Base-by-base conservation (phyloP, 2,329 filamentous ascomycete genomes). In the Cladosporium colombiae region DNA sequence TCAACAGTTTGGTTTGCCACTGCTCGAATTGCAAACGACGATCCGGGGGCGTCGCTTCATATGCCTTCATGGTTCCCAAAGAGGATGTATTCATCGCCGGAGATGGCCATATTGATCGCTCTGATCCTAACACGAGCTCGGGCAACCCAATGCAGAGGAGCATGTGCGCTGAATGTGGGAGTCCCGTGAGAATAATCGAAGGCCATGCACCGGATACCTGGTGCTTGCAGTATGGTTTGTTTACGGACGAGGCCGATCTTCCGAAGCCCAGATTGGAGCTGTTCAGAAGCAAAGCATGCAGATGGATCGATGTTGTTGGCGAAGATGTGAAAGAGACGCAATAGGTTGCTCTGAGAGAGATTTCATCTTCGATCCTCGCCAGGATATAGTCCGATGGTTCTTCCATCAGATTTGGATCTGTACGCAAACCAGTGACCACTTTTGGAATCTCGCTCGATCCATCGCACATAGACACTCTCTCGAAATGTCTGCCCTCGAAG, bases 211-310 rank as follows among this genome's bases (percentile, higher is more conserved):
- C 69, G 7, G 68, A 67, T 21, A 44, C 33, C 1, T 66, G 68
- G 57, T 70, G 69, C 44, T 57, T 70, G 65, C 68, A 70, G 64
- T 70, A 69, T 56, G 69, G 68, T 1, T 55, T 70, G 1, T 70
- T 70, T 56, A 65, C 69, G 18, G 66, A 66, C 49, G 62, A 66
- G 29, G 31, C 64, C 0, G 67, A 68, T 10, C 58, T 70, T 33
- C 68, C 68, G 16, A 62, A 44, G 29, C 68, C 69, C 4, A 67
- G 67, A 52, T 16, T 70, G 33, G 68, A 70, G 64, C 37, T 70
- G 31, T 70, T 70, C n/a, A 56, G 61, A n/a, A 65, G 46, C 16
- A 62, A 69, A 29, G 68, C 65, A 14, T 67, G 68, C 27, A 23
- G 11, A n/a, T 70, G 68, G 68, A 50, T 66, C 16, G 10, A n/a